These are phyloP conservation scores for Ogataea allantospora DNA, from an alignment of 805 yeast genomes.

Conservation along the genomic window DNA sequence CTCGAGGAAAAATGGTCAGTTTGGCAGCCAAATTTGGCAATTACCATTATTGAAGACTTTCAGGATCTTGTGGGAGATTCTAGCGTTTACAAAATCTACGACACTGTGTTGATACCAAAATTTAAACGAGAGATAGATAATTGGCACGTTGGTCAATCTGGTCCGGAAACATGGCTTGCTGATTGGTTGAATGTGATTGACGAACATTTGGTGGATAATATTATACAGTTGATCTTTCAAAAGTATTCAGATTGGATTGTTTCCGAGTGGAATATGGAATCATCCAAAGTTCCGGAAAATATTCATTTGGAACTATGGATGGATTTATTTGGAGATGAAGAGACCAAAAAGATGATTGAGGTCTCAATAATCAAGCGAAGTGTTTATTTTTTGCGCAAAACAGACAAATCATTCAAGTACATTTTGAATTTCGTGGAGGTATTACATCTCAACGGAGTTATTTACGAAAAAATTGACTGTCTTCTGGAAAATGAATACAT, in stretches of 20 bases:
- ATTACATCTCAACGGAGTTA: constrained; percentile 11
- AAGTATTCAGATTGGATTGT: constrained; percentile 25
- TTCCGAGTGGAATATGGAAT: constrained; percentile 19
- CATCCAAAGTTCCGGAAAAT: constrained; percentile 7
- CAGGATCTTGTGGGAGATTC: constrained; percentile 31
- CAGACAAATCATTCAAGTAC: neutral
- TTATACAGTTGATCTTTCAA: constrained; percentile 14
- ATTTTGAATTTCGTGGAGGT: constrained; percentile 8
- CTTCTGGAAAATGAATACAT: constrained; percentile 22
- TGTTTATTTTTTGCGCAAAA: constrained; percentile 28
- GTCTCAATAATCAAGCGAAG: constrained; percentile 55
- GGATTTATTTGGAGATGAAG: constrained; percentile 32
- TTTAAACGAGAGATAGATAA: constrained; percentile 32
- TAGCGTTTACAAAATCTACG: constrained; percentile 30
- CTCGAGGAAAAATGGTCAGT: constrained; percentile 38
- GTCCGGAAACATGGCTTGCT: constrained; percentile 26
- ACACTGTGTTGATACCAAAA: constrained; percentile 37
- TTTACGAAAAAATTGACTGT: constrained; percentile 12
- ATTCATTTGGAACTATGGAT: constrained; percentile 32
- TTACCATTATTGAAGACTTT: constrained; percentile 38
- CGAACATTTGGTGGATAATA: constrained; percentile 15
- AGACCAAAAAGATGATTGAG: constrained; percentile 20
- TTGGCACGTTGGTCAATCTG: constrained; percentile 34
- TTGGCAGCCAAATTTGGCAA: constrained; percentile 38
- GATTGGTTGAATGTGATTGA: constrained; percentile 28